These are phyloP conservation scores for Cyclotella choctawhatcheeana DNA, from an alignment of 108 stramenopile species.

Conservation along the genomic window DNA sequence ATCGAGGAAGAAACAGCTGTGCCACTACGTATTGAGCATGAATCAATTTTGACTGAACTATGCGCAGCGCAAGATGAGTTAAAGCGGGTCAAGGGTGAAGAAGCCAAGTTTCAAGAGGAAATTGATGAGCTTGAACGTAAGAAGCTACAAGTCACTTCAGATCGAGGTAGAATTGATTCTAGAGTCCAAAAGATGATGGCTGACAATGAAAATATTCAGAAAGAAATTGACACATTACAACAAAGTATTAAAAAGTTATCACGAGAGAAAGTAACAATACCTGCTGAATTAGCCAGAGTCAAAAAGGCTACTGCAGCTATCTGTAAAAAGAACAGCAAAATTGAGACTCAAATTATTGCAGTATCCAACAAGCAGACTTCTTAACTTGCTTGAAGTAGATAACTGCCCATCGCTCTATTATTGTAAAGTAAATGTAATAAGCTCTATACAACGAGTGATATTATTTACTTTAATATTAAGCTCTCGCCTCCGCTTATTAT, in stretches of 20 bases:
- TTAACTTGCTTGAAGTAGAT: not conserved
- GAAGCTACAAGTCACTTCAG: not conserved
- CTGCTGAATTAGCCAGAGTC: not conserved
- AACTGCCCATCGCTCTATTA: not conserved
- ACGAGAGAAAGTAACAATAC: not conserved
- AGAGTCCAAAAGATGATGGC: conserved; percentile 1
- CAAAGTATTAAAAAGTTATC: not conserved
- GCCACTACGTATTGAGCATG: not conserved
- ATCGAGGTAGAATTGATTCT: no score
- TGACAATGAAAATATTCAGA: not conserved
- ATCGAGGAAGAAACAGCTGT: not conserved
- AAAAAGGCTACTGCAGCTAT: not conserved
- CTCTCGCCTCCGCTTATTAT: conserved; percentile 4
- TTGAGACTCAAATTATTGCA: conserved; percentile 8
- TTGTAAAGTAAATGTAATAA: not conserved
- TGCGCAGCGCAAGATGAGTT: not conserved
- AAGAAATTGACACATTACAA: conserved; percentile 1
- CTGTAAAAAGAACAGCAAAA: conserved; percentile 3
- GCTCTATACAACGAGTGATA: not conserved
- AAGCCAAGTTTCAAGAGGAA: not conserved
- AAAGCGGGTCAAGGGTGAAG: not conserved
- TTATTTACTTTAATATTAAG: conserved; percentile 8
- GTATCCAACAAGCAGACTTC: not conserved
- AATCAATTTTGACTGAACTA: not conserved
- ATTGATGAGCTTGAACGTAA: not conserved